Evolutionary conservation across 2,329 filamentous ascomycete species (phyloP), one percentile per base, ranked within the genome.

Genomic region (Juglanconis sp.): DNA sequence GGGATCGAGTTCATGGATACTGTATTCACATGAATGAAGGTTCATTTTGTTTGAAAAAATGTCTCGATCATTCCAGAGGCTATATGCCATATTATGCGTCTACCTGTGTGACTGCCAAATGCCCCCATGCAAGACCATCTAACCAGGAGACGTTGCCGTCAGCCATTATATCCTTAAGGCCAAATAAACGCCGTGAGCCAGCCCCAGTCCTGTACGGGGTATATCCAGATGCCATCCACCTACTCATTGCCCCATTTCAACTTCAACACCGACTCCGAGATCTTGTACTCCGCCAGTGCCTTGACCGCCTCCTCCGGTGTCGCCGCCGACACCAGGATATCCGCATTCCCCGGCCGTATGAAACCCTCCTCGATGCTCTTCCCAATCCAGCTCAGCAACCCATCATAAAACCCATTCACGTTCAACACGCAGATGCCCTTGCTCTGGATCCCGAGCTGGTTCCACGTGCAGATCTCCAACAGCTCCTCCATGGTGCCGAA

Each of bases 401-500:
- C 92, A 73, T 96, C 89, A 85, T 93, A 99, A 76, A 96, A 98
- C 0, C 92, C 92, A 57, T 93, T 87, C 32, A 97, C 82, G 73
- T 98, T 98, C 67, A 91, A 85, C 53, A 97, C 78, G 57, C 94
- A 87, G 50, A 98, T 87, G 3, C 89, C 90, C 53, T 83, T 81
- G 67, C 81, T 82, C 76, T 98, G 95, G 66, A 99, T 98, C 1
- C 95, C 94, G 53, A 99, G 77, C 78, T 98, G 95, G 74, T 97
- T 98, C 93, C 95, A 99, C 10, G 91, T 96, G 32, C 87, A 87
- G 2, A 91, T 86, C 78, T 96, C 91, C 75, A 96, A 92, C 71
- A 99, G 82, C 81, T 99, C 95, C 78, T 99, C 95, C 72, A 98
- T 83, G 2, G 95, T 99, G 24, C 95, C 95, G 74, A 94, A 99